phyloP scores from a whole-genome alignment of 2,329 filamentous ascomycete genomes.

The Cladophialophora psammophila region DNA sequence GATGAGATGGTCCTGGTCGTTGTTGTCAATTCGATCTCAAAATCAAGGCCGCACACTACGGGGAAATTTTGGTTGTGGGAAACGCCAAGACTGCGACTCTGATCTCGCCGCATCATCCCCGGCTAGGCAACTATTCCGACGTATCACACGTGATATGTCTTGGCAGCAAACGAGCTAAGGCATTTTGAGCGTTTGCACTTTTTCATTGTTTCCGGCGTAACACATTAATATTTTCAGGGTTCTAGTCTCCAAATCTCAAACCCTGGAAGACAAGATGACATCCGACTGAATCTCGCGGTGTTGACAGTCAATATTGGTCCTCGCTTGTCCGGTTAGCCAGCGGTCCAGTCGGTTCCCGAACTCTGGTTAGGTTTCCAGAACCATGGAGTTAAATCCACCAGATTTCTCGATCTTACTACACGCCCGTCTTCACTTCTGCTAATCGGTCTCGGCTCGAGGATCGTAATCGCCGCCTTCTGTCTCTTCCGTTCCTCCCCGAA shows the following conservation, averaged over 20 bases:
- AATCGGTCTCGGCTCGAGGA: constrained; percentile 10
- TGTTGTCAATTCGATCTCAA: constrained; percentile 34
- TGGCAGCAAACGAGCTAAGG: background rate
- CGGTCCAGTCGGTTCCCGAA: background rate
- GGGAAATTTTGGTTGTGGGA: constrained; percentile 33
- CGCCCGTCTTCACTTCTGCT: background rate
- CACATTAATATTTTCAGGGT: background rate
- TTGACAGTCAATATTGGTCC: background rate
- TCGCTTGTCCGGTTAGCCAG: background rate
- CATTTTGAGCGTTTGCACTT: background rate
- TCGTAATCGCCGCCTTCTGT: constrained; percentile 34
- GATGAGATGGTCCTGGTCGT: constrained; percentile 37
- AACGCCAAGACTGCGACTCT: constrained; percentile 13
- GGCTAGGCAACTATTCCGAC: constrained; percentile 4
- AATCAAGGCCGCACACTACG: constrained; percentile 12
- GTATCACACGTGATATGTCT: background rate
- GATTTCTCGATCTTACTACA: background rate
- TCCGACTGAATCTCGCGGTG: background rate
- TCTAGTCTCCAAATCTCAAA: background rate
- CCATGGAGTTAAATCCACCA: background rate
- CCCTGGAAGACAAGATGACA: too few species aligned
- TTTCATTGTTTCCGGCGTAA: background rate
- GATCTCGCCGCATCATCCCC: background rate
- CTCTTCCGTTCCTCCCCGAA: constrained; percentile 39
- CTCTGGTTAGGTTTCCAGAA: background rate